These are phyloP conservation scores for Aspergillus amoenus DNA, from an alignment of 2,329 filamentous ascomycete species.

Conservation along the genomic window DNA sequence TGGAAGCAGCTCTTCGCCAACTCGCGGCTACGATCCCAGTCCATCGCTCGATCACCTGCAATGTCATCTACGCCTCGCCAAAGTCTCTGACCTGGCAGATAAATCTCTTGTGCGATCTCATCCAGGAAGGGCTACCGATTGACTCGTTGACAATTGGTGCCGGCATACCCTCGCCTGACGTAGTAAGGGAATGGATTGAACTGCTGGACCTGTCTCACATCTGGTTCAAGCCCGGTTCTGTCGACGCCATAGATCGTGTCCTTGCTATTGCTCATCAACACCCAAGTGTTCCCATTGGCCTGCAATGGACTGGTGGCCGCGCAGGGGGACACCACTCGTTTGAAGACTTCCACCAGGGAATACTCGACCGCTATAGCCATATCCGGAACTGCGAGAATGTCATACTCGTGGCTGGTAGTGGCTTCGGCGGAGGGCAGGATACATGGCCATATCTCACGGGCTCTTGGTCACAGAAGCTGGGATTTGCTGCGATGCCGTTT, in stretches of 20 bases:
- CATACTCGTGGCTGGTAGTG: constrained; percentile 82
- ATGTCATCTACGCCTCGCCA: constrained; percentile 9
- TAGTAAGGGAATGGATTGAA: constrained; percentile 89
- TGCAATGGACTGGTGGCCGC: constrained; percentile 92
- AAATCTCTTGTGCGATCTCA: background rate
- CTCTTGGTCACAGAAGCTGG: constrained; percentile 77
- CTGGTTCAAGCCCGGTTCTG: constrained; percentile 85
- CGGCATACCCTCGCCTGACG: constrained; percentile 88
- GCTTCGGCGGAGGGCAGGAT: constrained; percentile 84
- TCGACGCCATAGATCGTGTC: constrained; percentile 81
- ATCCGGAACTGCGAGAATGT: constrained; percentile 84
- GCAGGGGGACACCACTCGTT: constrained; percentile 91
- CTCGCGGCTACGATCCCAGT: background rate
- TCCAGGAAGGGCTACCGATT: constrained; percentile 74
- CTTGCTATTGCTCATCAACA: constrained; percentile 92
- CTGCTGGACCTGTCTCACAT: constrained; percentile 92
- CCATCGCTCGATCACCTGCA: constrained; percentile 7
- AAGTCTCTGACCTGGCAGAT: constrained; percentile 5
- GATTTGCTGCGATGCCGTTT: constrained; percentile 89
- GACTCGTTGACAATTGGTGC: constrained; percentile 92
- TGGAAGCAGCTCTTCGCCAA: background rate
- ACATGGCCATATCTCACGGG: constrained; percentile 90
- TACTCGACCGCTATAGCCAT: constrained; percentile 85
- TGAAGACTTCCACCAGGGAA: constrained; percentile 89
- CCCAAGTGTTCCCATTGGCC: constrained; percentile 80